Percentiles rank a stretch among this genome's conserved stretches.
These are phyloP conservation scores for Scleromitrula shiraiana DNA, from an alignment of 2,329 filamentous ascomycete species.

Conservation along the genomic window DNA sequence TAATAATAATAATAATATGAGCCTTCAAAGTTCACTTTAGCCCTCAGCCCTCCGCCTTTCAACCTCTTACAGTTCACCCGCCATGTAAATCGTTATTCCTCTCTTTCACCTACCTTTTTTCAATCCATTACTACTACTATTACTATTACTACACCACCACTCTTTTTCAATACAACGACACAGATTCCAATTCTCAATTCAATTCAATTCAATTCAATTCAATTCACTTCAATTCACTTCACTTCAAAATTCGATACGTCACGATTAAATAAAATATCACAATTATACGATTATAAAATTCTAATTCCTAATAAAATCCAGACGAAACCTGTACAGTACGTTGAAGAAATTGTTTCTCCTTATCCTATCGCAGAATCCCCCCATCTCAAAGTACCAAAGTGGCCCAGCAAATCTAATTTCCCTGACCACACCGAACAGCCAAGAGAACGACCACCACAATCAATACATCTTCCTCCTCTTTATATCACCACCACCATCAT, in stretches of 20 bases:
- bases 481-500: not conserved
- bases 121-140: too few species aligned
- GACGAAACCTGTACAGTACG: too few species aligned
- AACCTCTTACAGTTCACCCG: too few species aligned
- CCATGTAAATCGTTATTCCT: too few species aligned
- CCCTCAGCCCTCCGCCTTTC: too few species aligned
- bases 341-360: conserved; percentile 6
- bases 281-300: not conserved
- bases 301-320: not conserved
- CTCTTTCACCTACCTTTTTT: not conserved
- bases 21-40: too few species aligned
- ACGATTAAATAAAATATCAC: not conserved
- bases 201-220: not conserved
- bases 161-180: not conserved
- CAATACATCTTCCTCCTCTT: too few species aligned
- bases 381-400: too few species aligned
- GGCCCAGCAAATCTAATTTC: conserved; percentile 4
- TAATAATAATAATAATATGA: too few species aligned
- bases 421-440: too few species aligned
- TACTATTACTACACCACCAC: not conserved
- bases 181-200: not conserved
- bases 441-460: too few species aligned
- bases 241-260: not conserved
- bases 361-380: conserved; percentile 1
- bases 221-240: not conserved